Evolutionary conservation across 805 yeast genomes (phyloP), one percentile per base, ranked within the genome.

Genomic region (Candida loeiensis): DNA sequence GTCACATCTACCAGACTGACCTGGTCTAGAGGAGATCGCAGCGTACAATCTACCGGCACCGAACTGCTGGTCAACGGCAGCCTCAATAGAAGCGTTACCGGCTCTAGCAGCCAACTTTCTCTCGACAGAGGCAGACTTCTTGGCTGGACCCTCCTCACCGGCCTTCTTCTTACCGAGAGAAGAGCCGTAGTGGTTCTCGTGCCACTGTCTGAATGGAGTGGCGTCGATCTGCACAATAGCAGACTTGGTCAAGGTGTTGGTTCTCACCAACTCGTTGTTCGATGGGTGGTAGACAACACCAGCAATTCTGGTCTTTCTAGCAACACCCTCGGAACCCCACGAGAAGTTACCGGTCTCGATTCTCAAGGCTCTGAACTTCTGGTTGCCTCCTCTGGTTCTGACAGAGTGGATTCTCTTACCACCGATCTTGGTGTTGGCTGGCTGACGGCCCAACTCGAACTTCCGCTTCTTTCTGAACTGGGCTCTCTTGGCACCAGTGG

Each of bases 391-490:
- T 79, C 99, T 90, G 72, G 96, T 88, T 82, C 99, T 95, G 67
- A 93, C 97, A 60, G 95, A 62, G 83, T 93, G 99, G 69, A 93
- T 90, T 80, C 99, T 88, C 87, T 93, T 93, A 62, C 95, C 73
- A 70, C 98, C 99, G 66, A 93, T 90, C 82, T 88, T 90, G 79
- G 99, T 91, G 90, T 85, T 89, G 69, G 99, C 95, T 64, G 96
- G 82, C 81, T 93, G 99, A 79, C 99, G 93, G 64, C 99, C 99
- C 74, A 86, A 83, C 80, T 91, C 99, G 71, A 93, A 91, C 95
- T 91, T 93, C 83, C 99, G 82, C 96, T 91, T 91, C 91, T 91
- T 91, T 88, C 98, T 91, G 95, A 83, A 87, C 77, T 89, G 95
- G 76, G 98, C 98, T 78, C 97, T 89, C 79, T 89, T 90, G 73